Evolutionary conservation across 2,329 filamentous ascomycete genomes (phyloP).

Genomic region (Monosporascus sp.): DNA sequence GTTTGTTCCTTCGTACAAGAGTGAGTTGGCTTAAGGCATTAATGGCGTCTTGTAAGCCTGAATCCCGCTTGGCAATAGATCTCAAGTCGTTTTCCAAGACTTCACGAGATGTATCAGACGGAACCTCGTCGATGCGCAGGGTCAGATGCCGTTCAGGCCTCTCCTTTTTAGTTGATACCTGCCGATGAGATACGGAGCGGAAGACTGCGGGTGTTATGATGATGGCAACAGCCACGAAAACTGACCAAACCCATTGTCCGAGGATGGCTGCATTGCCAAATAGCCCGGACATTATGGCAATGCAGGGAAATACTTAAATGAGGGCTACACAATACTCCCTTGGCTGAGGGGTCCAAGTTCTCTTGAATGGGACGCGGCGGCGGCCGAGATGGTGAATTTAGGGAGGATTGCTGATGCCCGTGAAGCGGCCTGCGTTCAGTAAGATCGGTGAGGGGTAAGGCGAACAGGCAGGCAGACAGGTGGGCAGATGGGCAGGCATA

Average conservation of each 20-base stretch:
- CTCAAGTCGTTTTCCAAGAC: neutral
- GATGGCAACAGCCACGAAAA: neutral
- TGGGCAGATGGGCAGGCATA: too few species aligned
- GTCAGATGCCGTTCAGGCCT: neutral
- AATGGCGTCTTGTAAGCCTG: neutral
- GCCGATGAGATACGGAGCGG: neutral
- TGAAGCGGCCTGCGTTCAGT: neutral
- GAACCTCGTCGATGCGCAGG: slow-evolving; percentile 2
- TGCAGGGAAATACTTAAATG: neutral
- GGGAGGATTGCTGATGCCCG: neutral
- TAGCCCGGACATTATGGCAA: neutral
- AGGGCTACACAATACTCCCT: neutral
- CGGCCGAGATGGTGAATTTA: too few species aligned
- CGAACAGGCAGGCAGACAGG: too few species aligned
- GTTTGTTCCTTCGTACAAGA: slow-evolving; percentile 1
- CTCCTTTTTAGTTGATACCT: neutral
- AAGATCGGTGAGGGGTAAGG: neutral
- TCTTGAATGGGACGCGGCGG: too few species aligned
- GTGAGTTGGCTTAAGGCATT: neutral
- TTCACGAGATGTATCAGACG: neutral
- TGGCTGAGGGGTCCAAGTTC: neutral
- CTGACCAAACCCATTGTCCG: neutral
- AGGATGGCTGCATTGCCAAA: neutral
- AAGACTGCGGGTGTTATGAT: neutral
- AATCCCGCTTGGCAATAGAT: slow-evolving; percentile 1